phyloP scores from a whole-genome alignment of 2,329 filamentous ascomycete species.

The Fusarium sp. region DNA sequence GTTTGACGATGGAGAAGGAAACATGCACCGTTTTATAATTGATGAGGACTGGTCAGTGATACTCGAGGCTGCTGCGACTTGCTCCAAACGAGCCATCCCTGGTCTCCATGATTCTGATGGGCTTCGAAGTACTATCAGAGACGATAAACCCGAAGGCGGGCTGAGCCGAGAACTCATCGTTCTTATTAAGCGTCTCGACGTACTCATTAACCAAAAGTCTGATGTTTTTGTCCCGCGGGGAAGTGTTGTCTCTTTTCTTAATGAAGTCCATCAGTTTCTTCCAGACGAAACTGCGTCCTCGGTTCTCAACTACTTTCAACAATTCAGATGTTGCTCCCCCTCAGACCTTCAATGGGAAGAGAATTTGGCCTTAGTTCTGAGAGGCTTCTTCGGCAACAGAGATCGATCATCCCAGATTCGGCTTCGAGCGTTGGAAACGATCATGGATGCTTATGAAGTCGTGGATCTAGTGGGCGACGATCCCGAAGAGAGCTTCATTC shows the following conservation, averaged over 20 bases:
- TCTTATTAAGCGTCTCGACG: constrained; percentile 64
- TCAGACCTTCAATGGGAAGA: constrained; percentile 76
- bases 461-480: constrained; percentile 70
- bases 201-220: constrained; percentile 58
- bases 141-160: constrained; percentile 53
- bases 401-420: constrained; percentile 72
- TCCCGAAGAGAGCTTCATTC: constrained; percentile 67
- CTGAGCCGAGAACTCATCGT: constrained; percentile 58
- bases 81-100: constrained; percentile 55
- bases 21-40: constrained; percentile 67
- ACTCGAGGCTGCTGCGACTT: constrained; percentile 69
- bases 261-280: constrained; percentile 70
- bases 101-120: constrained; percentile 47
- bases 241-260: constrained; percentile 75
- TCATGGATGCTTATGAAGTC: constrained; percentile 70
- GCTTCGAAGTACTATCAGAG: constrained; percentile 41
- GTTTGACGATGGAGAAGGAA: constrained; percentile 65
- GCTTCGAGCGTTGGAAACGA: constrained; percentile 69
- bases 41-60: constrained; percentile 76
- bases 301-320: constrained; percentile 75
- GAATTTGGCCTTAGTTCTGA: constrained; percentile 70
- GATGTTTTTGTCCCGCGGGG: constrained; percentile 72
- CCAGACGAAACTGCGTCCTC: constrained; percentile 73
- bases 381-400: constrained; percentile 73
- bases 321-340: constrained; percentile 78